These are phyloP conservation scores for Pyrenophora tritici-repentis DNA, from an alignment of 2,329 filamentous ascomycete species.

Conservation along the genomic window DNA sequence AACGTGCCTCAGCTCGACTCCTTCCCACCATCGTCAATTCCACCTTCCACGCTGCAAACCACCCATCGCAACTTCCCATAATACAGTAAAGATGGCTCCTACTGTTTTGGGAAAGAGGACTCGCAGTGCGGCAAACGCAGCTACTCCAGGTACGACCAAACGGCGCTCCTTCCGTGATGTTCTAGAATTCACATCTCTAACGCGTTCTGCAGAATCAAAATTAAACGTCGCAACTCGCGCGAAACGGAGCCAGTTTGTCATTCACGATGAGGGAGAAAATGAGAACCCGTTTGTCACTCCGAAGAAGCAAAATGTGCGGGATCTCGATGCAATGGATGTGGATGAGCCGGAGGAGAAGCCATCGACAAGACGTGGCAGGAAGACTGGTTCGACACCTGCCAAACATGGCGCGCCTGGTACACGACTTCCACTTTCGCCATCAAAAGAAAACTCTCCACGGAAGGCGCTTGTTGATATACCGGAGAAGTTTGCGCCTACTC, in stretches of 20 bases:
- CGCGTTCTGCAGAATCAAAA: conserved; percentile 31
- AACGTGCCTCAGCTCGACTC: conserved; percentile 2
- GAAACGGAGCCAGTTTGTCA: conserved; percentile 52
- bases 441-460: conserved; percentile 54
- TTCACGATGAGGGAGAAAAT: conserved; percentile 69
- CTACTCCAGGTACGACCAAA: conserved; percentile 34
- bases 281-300: conserved; percentile 60
- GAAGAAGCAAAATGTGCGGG: conserved; percentile 39
- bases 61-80: conserved; percentile 27
- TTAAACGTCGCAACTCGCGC: conserved; percentile 42
- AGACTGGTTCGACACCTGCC: conserved; percentile 47
- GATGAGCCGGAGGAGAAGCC: conserved; percentile 47
- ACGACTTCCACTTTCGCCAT: conserved; percentile 51
- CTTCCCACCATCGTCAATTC: conserved; percentile 18
- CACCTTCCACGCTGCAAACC: conserved; percentile 28
- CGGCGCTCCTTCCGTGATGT: conserved; percentile 9
- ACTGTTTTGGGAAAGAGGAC: conserved; percentile 48
- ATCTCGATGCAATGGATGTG: conserved; percentile 53
- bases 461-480: conserved; percentile 58
- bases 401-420: conserved; percentile 55
- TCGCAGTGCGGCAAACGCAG: conserved; percentile 36
- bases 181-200: conserved; percentile 29
- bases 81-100: conserved; percentile 34
- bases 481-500: conserved; percentile 54
- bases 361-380: conserved; percentile 44